phyloP scores from a whole-genome alignment of 2,329 filamentous ascomycete genomes.

The Elsinoe arachidis region DNA sequence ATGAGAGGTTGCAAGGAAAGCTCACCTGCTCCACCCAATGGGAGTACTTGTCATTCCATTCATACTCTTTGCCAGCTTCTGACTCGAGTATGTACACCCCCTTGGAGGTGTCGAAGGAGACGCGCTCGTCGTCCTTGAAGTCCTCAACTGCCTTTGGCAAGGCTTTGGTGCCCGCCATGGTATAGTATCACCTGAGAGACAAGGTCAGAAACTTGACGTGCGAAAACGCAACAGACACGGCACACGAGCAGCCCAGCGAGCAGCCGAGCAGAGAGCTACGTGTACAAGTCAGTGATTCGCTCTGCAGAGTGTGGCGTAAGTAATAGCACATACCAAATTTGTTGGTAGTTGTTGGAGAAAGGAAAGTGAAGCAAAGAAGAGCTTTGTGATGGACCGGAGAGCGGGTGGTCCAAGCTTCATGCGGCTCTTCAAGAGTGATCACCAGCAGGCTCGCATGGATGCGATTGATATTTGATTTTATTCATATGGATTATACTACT shows the following conservation, averaged over 20 bases:
- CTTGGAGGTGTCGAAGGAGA: constrained; percentile 78
- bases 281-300: background rate
- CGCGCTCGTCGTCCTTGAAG: constrained; percentile 70
- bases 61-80: constrained; percentile 75
- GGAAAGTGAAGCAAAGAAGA: background rate
- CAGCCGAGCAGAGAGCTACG: background rate
- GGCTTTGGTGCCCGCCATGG: constrained; percentile 10
- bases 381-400: background rate
- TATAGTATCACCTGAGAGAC: background rate
- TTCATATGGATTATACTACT: too few species aligned
- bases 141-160: constrained; percentile 52
- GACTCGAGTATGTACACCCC: constrained; percentile 76
- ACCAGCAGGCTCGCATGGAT: too few species aligned
- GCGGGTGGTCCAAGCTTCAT: background rate
- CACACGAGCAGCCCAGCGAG: background rate
- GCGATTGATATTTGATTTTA: too few species aligned
- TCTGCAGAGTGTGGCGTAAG: background rate
- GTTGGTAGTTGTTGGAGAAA: too few species aligned
- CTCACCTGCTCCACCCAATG: constrained; percentile 12
- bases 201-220: background rate
- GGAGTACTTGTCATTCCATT: constrained; percentile 57
- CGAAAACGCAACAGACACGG: background rate
- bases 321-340: too few species aligned
- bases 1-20: constrained; percentile 11
- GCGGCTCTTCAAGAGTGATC: background rate